Conservation (phyloP, 345 rosid genomes). For the Lepidium sativum region DNA sequence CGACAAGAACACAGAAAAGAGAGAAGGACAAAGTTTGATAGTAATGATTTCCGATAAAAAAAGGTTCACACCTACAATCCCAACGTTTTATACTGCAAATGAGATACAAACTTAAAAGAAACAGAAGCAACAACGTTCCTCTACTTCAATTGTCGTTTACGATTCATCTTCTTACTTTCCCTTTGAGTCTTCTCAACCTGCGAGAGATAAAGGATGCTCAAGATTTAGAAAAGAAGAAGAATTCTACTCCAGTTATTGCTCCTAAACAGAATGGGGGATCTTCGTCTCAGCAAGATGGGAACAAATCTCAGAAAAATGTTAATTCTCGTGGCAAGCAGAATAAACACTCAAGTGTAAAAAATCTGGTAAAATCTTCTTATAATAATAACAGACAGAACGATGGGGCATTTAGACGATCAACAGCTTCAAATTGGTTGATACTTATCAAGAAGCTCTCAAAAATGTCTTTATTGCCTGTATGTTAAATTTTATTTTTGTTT, state of each 20-base stretch:
- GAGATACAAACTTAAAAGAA: too few relatives aligned
- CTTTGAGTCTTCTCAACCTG: too few relatives aligned
- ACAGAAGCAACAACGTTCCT: too few relatives aligned
- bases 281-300: constrained; percentile 48
- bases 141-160: too few relatives aligned
- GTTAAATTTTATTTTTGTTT: constrained; percentile 8
- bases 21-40: too few relatives aligned
- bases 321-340: constrained; percentile 58
- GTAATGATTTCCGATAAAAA: too few relatives aligned
- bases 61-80: too few relatives aligned
- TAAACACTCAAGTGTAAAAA: constrained; percentile 58
- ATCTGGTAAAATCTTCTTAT: constrained; percentile 36
- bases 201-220: constrained; percentile 81
- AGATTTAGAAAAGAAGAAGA: constrained; percentile 71
- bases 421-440: constrained; percentile 68
- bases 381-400: constrained; percentile 52
- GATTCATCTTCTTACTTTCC: too few relatives aligned
- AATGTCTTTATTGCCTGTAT: constrained; percentile 79
- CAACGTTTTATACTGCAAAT: too few relatives aligned
- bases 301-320: constrained; percentile 59
- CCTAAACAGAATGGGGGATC: constrained; percentile 34
- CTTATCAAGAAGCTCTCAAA: constrained; percentile 83
- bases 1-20: too few relatives aligned
- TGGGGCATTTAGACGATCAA: constrained; percentile 68
- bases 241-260: constrained; percentile 34